phyloP scores from a whole-genome alignment of 2,329 filamentous ascomycete species.

The Apiospora saccharicola region DNA sequence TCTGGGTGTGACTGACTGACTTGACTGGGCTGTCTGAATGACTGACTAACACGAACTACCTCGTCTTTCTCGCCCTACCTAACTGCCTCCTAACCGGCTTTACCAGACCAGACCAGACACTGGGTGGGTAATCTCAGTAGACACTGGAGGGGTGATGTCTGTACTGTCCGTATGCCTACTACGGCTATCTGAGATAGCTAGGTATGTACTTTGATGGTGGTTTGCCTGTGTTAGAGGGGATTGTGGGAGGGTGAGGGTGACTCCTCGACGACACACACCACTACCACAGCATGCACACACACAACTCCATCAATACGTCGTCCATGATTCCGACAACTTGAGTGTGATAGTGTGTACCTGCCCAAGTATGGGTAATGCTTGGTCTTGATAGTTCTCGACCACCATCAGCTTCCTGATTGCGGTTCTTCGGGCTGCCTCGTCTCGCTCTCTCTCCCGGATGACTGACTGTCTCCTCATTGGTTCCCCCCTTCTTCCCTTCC shows the following conservation, averaged over 20 bases:
- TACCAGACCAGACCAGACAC: not conserved
- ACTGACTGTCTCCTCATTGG: not conserved
- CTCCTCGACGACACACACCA: slow-evolving; percentile 41
- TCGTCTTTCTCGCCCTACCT: not conserved
- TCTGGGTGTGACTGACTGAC: slow-evolving; percentile 28
- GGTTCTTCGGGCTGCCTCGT: slow-evolving; percentile 26
- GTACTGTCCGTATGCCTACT: not conserved
- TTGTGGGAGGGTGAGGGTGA: slow-evolving; percentile 41
- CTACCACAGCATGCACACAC: slow-evolving; percentile 40
- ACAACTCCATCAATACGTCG: slow-evolving; percentile 27
- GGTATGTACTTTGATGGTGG: not conserved
- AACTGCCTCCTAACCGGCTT: not conserved
- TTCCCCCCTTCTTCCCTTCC: not conserved
- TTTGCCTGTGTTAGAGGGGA: slow-evolving; percentile 31
- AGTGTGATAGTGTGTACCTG: not conserved
- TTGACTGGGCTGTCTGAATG: slow-evolving; percentile 23
- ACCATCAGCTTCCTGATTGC: slow-evolving; percentile 5
- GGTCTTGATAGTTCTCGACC: slow-evolving; percentile 10
- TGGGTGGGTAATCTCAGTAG: not conserved
- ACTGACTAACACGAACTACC: slow-evolving; percentile 28
- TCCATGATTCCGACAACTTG: slow-evolving; percentile 2
- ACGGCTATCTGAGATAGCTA: not conserved
- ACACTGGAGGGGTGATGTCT: not conserved
- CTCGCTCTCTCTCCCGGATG: not conserved
- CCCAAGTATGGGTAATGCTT: not conserved